Base-by-base conservation (phyloP, 2,329 filamentous ascomycete species). In the Microsporum ferrugineum region DNA sequence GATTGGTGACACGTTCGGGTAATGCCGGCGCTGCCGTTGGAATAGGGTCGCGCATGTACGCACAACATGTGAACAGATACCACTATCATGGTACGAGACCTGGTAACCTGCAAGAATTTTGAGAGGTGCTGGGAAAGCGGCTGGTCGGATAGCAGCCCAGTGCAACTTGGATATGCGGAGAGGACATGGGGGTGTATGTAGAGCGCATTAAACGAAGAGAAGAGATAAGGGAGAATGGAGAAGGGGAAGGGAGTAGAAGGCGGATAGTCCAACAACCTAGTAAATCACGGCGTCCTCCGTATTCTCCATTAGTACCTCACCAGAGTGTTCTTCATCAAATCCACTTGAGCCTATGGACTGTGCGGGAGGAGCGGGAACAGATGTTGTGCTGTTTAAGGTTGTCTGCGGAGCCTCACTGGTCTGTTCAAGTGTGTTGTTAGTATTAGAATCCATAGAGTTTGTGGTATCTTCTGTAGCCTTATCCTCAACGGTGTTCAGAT, bases 211-310 rank as follows among this genome's bases (percentile, higher is more conserved):
- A 43, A 27, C 10, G 23, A 29, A 55, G 31, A n/a, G 31, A n/a
- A 31, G 10, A 33, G 12, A 55, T 8, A 41, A 57, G 6, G 55
- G 23, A 36, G 31, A 57, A 43, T 55, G 17, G 49, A 33, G 14
- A 33, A 29, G 8, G 27, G 12, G 49, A 47, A 47, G 43, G 8
- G 14, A 39, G 23, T 12, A n/a, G 51, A 51, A 31, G 39, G 41
- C 29, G 14, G 3, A 36, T 14, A 41, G 12, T 29, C 36, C 29
- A 53, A 12, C 27, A 34, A 7, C 45, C 56, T 63, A 96, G 77
- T 96, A 96, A 63, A 95, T 92, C 59, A 96, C 89, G 67, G 87
- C 91, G 69, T 96, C 91, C 76, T 96, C 91, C 63, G 90, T 89
- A 60, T 87, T 88, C 72, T 90, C 88, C 60, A 94, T 85, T 66